These are phyloP conservation scores for Mucor indicus DNA, from an alignment of 371 early-diverging fungal species.

Conservation along the genomic window DNA sequence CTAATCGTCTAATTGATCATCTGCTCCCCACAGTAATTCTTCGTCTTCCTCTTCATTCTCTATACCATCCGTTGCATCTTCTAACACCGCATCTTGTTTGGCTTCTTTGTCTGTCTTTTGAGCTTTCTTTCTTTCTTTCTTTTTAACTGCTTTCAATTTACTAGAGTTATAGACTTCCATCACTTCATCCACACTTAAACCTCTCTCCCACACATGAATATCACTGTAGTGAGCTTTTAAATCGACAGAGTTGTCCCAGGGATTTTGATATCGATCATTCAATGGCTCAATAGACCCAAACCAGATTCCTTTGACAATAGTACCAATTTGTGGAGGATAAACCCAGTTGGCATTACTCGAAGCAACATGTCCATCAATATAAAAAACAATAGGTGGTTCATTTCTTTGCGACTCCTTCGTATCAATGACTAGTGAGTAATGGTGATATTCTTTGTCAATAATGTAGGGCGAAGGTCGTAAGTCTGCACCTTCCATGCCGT, in stretches of 20 bases:
- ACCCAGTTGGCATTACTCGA: constrained; percentile 27
- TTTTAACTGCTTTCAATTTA: background rate
- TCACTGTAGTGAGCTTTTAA: constrained; percentile 33
- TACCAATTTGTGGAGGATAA: constrained; percentile 14
- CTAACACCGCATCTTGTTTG: background rate
- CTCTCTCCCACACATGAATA: constrained; percentile 38
- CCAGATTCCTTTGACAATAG: constrained; percentile 40
- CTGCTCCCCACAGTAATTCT: constrained; percentile 4
- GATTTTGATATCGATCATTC: constrained; percentile 37
- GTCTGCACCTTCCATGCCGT: constrained; percentile 12
- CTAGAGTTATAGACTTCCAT: background rate
- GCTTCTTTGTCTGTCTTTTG: background rate
- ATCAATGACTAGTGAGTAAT: constrained; percentile 33
- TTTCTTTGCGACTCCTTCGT: background rate
- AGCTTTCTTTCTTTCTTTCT: background rate
- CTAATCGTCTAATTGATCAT: constrained; percentile 9
- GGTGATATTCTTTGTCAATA: constrained; percentile 28
- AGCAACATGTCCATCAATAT: constrained; percentile 41
- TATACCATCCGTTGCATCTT: background rate
- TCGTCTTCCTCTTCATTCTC: constrained; percentile 3
- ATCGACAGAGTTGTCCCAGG: constrained; percentile 38
- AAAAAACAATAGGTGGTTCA: constrained; percentile 26
- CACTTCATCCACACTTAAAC: constrained; percentile 9
- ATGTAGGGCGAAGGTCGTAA: constrained; percentile 28
- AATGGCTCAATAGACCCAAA: constrained; percentile 45